Evolutionary conservation across 345 rosid species (phyloP).

Genomic region (Raphanus raphanistrum): DNA sequence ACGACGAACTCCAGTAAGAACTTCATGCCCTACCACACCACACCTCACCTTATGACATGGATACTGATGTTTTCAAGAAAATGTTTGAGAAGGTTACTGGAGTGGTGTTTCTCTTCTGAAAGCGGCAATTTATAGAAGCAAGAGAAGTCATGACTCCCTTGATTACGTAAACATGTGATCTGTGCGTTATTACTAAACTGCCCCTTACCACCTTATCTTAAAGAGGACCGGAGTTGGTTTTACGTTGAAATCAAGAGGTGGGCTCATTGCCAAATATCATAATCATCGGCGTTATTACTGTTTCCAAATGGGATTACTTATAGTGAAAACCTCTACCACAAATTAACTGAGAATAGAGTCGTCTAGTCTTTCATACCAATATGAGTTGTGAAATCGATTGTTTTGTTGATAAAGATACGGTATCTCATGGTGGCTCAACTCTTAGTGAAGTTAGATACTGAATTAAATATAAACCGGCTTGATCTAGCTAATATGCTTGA

Average conservation of each 20-base stretch:
- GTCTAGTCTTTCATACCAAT: not conserved
- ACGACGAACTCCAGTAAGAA: conserved; percentile 55
- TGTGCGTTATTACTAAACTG: conserved; percentile 5
- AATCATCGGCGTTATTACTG: not conserved
- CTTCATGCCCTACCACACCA: conserved; percentile 40
- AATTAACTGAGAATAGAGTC: not conserved
- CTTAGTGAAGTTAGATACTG: not conserved
- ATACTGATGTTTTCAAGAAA: not conserved
- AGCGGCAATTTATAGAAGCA: conserved; percentile 27
- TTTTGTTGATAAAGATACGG: not conserved
- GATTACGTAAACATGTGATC: conserved; percentile 23
- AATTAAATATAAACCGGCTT: not conserved
- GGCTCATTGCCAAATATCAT: not conserved
- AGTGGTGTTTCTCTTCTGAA: conserved; percentile 1
- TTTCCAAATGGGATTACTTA: not conserved
- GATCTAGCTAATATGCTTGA: not conserved
- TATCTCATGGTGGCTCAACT: not conserved
- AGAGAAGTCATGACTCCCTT: conserved; percentile 6
- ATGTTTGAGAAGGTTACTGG: not conserved
- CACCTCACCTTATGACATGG: not conserved
- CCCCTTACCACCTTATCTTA: not conserved
- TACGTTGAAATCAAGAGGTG: not conserved
- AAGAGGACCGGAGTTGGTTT: not conserved
- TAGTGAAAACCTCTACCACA: not conserved
- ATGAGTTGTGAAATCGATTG: not conserved